phyloP scores from a whole-genome alignment of 768 basidiomycete species.

The Jaapia argillacea region DNA sequence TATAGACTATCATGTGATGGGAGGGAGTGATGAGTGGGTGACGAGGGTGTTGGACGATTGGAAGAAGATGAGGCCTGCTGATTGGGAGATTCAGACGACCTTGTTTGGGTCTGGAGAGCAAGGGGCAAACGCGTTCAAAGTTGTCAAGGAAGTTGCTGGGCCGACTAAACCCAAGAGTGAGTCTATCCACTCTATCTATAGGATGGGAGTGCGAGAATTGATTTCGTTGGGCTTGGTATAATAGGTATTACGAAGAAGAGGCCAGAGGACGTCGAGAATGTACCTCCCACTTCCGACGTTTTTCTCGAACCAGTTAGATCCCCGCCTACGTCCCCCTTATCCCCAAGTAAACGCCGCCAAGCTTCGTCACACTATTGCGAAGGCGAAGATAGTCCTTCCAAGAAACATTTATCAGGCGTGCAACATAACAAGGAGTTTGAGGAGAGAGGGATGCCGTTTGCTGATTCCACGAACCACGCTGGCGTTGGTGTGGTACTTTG shows the following conservation, averaged over 20 bases:
- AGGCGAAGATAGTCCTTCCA: conserved; percentile 66
- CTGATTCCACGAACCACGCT: conserved; percentile 23
- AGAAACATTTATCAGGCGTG: conserved; percentile 37
- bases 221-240: too few species aligned
- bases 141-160: conserved; percentile 32
- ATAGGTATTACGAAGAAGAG: background rate
- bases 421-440: conserved; percentile 22
- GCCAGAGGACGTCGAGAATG: conserved; percentile 24
- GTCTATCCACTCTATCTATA: too few species aligned
- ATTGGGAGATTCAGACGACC: conserved; percentile 86
- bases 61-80: conserved; percentile 74
- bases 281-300: conserved; percentile 19
- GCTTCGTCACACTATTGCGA: conserved; percentile 56
- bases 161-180: too few species aligned
- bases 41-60: conserved; percentile 76
- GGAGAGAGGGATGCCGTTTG: conserved; percentile 54
- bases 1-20: conserved; percentile 82
- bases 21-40: conserved; percentile 81
- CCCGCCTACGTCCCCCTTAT: conserved; percentile 35
- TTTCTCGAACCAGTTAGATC: conserved; percentile 10
- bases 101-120: conserved; percentile 47
- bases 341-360: conserved; percentile 60
- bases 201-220: too few species aligned
- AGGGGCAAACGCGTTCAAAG: conserved; percentile 44
- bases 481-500: too few species aligned